Evolutionary conservation across 768 basidiomycete genomes (phyloP).

Genomic region (Lactarius hengduanensis): DNA sequence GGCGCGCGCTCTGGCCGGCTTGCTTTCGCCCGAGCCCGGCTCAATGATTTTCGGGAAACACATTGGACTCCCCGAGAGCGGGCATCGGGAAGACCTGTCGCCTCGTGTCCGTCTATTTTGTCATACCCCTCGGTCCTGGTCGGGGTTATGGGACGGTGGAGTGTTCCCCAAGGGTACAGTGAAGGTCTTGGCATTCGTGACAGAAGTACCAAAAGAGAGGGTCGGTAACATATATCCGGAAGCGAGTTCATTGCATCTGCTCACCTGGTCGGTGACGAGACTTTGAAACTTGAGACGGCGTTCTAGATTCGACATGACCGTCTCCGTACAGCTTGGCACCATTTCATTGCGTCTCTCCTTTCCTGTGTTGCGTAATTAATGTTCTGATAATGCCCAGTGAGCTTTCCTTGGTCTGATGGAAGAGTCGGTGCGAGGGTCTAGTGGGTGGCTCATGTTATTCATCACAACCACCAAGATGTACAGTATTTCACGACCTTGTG

Average conservation of each 20-base stretch:
- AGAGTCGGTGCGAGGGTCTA: neutral
- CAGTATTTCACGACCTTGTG: neutral
- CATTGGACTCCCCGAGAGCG: slow-evolving; percentile 37
- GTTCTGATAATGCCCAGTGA: neutral
- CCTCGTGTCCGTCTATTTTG: slow-evolving; percentile 31
- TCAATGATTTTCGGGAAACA: slow-evolving; percentile 49
- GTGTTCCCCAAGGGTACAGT: slow-evolving; percentile 40
- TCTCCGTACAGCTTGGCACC: neutral
- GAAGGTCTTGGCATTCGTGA: slow-evolving; percentile 30
- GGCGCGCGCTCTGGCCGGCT: slow-evolving; percentile 41
- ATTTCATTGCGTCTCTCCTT: neutral
- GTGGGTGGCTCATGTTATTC: neutral
- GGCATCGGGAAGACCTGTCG: slow-evolving; percentile 18
- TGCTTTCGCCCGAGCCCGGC: slow-evolving; percentile 45
- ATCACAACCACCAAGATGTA: neutral
- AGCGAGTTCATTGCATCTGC: neutral
- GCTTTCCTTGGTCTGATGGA: neutral
- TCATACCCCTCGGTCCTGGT: slow-evolving; percentile 40
- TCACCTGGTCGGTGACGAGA: slow-evolving; percentile 5
- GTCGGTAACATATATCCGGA: neutral
- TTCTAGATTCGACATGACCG: neutral
- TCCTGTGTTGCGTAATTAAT: neutral
- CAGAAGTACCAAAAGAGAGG: neutral
- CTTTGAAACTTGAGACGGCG: neutral
- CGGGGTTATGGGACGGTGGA: slow-evolving; percentile 40